Evolutionary conservation across 805 yeast genomes (phyloP).

Genomic region (Lipomyces spencermartinsiae): DNA sequence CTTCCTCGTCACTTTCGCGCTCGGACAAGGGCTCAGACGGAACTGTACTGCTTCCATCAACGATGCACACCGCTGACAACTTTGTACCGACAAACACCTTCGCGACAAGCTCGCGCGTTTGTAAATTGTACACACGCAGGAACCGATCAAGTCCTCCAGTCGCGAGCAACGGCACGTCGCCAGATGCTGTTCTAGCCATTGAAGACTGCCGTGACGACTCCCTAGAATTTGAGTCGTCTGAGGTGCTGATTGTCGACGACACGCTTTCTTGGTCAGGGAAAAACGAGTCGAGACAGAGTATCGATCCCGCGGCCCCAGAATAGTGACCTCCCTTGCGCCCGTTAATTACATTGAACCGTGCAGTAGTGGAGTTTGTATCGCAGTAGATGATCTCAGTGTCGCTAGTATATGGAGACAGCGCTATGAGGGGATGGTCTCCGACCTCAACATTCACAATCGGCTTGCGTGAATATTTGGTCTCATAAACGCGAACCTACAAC

Average conservation of each 20-base stretch:
- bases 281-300: conserved; percentile 23
- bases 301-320: conserved; percentile 77
- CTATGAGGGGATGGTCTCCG: conserved; percentile 60
- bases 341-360: conserved; percentile 57
- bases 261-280: background rate
- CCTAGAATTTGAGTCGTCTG: background rate
- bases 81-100: conserved; percentile 82
- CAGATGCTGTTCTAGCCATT: conserved; percentile 40
- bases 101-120: conserved; percentile 63
- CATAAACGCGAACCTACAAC: conserved; percentile 60
- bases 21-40: conserved; percentile 8
- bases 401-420: conserved; percentile 47
- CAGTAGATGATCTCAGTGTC: conserved; percentile 64
- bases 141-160: conserved; percentile 91
- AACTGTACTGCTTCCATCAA: conserved; percentile 48
- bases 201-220: background rate
- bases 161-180: conserved; percentile 52
- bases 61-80: conserved; percentile 57
- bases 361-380: conserved; percentile 72
- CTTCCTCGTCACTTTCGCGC: conserved; percentile 15
- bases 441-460: conserved; percentile 67
- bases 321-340: conserved; percentile 67
- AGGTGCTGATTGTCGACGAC: background rate
- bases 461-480: conserved; percentile 67
- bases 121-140: conserved; percentile 73